Base-by-base conservation (phyloP, 2,329 filamentous ascomycete species). In the Amphichorda felina region DNA sequence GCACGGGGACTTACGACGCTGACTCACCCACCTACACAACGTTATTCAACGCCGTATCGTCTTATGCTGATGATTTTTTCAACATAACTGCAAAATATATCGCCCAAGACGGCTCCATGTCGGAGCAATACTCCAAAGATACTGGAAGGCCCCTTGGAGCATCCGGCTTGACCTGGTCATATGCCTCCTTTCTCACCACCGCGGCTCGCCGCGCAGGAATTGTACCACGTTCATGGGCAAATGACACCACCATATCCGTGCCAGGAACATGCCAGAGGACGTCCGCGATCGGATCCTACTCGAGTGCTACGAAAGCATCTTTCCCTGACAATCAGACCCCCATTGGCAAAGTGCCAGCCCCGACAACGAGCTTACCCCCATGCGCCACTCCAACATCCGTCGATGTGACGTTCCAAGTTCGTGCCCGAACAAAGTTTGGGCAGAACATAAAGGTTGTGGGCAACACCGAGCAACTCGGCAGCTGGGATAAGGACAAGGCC, bases 121-220 rank as follows among this genome's bases (percentile, higher is more conserved):
- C 75, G 2, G 81, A 86, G 59, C 79, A 85, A 51, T 85, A 72
- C 47, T 64, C 70, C 43, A 68, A 68, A 44, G 54, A 56, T 38
- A 58, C 50, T 28, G 76, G 70, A 18, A 43, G 48, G 0, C 75
- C 75, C 2, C 57, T 78, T 4, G 81, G 77, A 2, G 81, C 80
- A 1, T 57, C 61, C 14, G 75, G 85, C 43, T 59, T 85, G 18
- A 84, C 79, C 4, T 85, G 80, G 80, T 82, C 78, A 0, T 84
- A 83, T 44, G 77, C 79, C 2, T 67, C 79, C 0, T 79, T 85
- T 54, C 59, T 85, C 33, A 79, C 78, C 1, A 70, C 71, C n/a
- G 57, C 63, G 16, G 65, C 66, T 28, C 70, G 77, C 26, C 69
- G 77, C 33, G 64, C 66, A 32, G 66, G 66, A 14, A 48, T 68